A percentile compares a stretch with the other conserved stretches of the same genome.
Evolutionary conservation across 352 stramenopile species (phyloP).

Genomic region (Phytophthora colocasiae): DNA sequence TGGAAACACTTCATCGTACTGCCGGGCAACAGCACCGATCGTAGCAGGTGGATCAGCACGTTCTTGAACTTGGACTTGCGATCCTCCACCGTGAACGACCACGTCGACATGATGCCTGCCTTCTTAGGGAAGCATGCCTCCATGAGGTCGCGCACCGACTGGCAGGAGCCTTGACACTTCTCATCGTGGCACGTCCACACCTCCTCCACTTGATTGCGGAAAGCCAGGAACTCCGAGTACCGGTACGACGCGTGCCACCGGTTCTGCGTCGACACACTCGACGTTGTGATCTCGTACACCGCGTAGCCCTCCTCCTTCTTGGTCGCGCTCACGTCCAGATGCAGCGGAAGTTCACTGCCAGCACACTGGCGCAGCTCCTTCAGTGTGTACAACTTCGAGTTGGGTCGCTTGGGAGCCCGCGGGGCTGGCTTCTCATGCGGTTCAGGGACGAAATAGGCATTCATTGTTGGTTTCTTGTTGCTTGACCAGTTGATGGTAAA

Average conservation of each 20-base stretch:
- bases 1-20: conserved; percentile 75
- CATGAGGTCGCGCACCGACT: conserved; percentile 75
- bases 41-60: conserved; percentile 71
- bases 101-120: conserved; percentile 50
- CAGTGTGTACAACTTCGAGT: conserved; percentile 52
- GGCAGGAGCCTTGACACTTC: conserved; percentile 70
- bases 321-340: conserved; percentile 53
- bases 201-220: conserved; percentile 66
- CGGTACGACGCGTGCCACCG: conserved; percentile 64
- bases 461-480: conserved; percentile 27
- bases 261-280: conserved; percentile 59
- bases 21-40: conserved; percentile 63
- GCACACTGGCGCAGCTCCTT: conserved; percentile 53
- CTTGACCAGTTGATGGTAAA: conserved; percentile 29
- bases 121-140: conserved; percentile 71
- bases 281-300: conserved; percentile 62
- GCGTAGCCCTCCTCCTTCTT: conserved; percentile 59
- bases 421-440: conserved; percentile 22
- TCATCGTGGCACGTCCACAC: conserved; percentile 60
- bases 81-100: conserved; percentile 52
- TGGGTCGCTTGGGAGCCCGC: conserved; percentile 28
- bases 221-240: conserved; percentile 72
- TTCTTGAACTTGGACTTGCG: conserved; percentile 73
- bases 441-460: conserved; percentile 31
- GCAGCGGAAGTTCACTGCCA: conserved; percentile 55